phyloP scores from a whole-genome alignment of 129 eudicot genomes.

The Sambucus nigra region DNA sequence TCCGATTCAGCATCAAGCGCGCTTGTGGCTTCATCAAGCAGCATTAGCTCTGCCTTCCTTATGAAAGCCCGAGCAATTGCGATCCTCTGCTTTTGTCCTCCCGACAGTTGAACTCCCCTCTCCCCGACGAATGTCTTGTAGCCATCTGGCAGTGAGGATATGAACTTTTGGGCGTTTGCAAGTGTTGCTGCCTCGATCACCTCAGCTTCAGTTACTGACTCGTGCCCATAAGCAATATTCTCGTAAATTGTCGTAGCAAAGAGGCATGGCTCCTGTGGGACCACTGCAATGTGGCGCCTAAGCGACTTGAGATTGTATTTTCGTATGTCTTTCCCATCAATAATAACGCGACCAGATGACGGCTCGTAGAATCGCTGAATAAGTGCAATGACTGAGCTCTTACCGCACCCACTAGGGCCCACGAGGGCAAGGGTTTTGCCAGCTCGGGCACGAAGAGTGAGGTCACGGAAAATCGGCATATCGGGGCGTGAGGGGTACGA shows the following conservation, averaged over 20 bases:
- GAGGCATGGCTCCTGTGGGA: slow-evolving; percentile 96
- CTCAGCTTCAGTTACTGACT: slow-evolving; percentile 79
- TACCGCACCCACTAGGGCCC: slow-evolving; percentile 95
- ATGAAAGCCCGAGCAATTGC: slow-evolving; percentile 84
- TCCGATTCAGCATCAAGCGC: slow-evolving; percentile 96
- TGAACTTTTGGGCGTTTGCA: slow-evolving; percentile 91
- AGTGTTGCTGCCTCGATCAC: slow-evolving; percentile 81
- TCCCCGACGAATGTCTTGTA: slow-evolving; percentile 87
- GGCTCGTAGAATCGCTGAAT: slow-evolving; percentile 80
- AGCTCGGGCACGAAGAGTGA: slow-evolving; percentile 72
- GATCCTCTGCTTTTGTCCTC: slow-evolving; percentile 91
- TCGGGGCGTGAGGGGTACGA: slow-evolving; percentile 88
- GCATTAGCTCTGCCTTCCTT: slow-evolving; percentile 69
- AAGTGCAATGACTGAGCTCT: slow-evolving; percentile 88
- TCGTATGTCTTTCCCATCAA: slow-evolving; percentile 80
- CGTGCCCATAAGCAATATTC: slow-evolving; percentile 84
- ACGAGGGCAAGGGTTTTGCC: slow-evolving; percentile 91
- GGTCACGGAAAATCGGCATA: slow-evolving; percentile 49
- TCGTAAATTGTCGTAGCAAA: slow-evolving; percentile 78
- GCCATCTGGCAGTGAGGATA: slow-evolving; percentile 77
- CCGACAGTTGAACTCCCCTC: slow-evolving; percentile 84
- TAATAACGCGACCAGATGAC: slow-evolving; percentile 63
- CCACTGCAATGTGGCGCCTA: slow-evolving; percentile 64
- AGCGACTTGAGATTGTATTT: slow-evolving; percentile 73
- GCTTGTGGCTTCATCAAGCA: slow-evolving; percentile 91